Evolutionary conservation across 2,329 filamentous ascomycete species (phyloP).

Genomic region (Decorospora gaudefroyi): DNA sequence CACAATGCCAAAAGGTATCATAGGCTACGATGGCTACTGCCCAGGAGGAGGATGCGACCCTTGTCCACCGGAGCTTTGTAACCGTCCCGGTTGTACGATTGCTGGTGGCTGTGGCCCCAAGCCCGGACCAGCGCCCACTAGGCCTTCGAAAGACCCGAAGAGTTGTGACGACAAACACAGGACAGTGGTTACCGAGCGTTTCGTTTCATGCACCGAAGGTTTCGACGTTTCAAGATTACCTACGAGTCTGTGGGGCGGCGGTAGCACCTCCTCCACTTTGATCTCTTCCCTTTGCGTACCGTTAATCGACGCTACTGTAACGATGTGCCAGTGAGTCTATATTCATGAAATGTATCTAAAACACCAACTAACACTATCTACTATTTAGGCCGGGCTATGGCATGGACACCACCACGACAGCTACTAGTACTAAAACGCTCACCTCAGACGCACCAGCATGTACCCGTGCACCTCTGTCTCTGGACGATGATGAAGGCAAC

Average conservation of each 20-base stretch:
- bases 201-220: slow-evolving; percentile 26
- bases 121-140: slow-evolving; percentile 21
- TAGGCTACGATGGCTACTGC: slow-evolving; percentile 29
- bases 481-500: slow-evolving; percentile 40
- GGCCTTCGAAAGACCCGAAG: slow-evolving; percentile 13
- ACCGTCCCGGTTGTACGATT: slow-evolving; percentile 15
- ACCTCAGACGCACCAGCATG: slow-evolving; percentile 23
- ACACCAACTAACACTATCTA: no score
- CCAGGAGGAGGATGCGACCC: slow-evolving; percentile 17
- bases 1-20: slow-evolving; percentile 7
- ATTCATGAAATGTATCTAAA: no score
- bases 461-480: slow-evolving; percentile 26
- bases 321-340: no score
- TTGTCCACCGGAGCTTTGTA: slow-evolving; percentile 28
- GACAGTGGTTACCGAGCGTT: slow-evolving; percentile 29
- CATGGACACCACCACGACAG: slow-evolving; percentile 18
- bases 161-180: slow-evolving; percentile 28
- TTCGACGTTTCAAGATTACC: slow-evolving; percentile 17
- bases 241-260: slow-evolving; percentile 1
- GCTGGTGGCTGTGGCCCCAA: slow-evolving; percentile 26
- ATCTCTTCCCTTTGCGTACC: slow-evolving; percentile 25
- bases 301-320: slow-evolving; percentile 17
- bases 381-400: slow-evolving; percentile 13
- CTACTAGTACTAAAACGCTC: slow-evolving; percentile 11
- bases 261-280: slow-evolving; percentile 17